Base-by-base conservation (phyloP, 2,329 filamentous ascomycete species). In the Aspergillus pseudotamarii region DNA sequence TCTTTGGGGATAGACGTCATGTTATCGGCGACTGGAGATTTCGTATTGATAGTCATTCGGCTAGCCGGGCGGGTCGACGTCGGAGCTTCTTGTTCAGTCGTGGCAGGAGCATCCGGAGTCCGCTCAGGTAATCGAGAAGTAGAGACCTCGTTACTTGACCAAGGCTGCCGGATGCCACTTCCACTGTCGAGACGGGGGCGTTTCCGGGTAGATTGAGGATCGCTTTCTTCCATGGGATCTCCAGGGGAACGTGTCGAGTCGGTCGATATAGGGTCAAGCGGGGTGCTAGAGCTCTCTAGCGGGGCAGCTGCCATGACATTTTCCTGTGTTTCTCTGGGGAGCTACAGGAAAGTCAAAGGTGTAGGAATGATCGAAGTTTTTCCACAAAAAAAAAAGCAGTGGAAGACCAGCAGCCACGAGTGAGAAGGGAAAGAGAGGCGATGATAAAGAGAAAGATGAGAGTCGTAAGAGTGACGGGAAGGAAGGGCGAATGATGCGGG, bases 21-120 rank as follows among this genome's bases (percentile, higher is more conserved):
- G 23, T 41, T 59, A 8, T 63, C 67, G 50, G 64, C 61, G 58
- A 68, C 66, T 57, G 77, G 74, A 46, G 78, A 79, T 64, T 79
- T 80, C 69, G 78, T 78, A 64, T 83, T 83, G 68, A 83, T 83
- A 14, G 81, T 82, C 34, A 83, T 78, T 69, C 79, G 81, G 64
- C 77, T 81, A 50, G 79, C 76, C 23, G 78, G 75, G 50, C 76
- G 77, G 54, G 72, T 71, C 26, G 72, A 69, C 45, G 73, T 68
- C 43, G 71, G 66, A 57, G 69, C 65, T 61, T 75, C 69, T 56
- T 75, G 69, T 61, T 73, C 73, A 28, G 66, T 60, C 34, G 65
- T 59, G 68, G 75, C 68, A 71, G 72, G 68, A 68, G 66, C 73
- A 66, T 71, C 68, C 61, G 71, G 63, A 45, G 72, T 65, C 48